Conservation (phyloP, 176 grass and related monocot species). For the Aegilops umbellulata region DNA sequence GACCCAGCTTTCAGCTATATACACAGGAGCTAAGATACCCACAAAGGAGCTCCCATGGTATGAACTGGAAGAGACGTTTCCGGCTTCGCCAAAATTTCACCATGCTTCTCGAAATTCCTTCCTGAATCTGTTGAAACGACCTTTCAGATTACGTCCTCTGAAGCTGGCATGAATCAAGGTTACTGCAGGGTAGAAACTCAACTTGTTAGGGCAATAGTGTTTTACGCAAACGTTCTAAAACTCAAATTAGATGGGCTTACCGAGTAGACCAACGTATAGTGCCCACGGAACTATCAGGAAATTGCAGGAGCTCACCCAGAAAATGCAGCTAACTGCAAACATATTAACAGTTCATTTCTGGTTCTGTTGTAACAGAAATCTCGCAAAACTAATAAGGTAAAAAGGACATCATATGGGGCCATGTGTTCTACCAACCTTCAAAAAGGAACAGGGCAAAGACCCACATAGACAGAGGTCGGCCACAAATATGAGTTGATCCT, state of each 20-base stretch:
- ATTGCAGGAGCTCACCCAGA: constrained; percentile 68
- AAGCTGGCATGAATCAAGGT: constrained; percentile 76
- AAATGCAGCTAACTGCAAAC: constrained; percentile 61
- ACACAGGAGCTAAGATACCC: background rate
- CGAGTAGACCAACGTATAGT: constrained; percentile 56
- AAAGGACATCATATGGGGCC: background rate
- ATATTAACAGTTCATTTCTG: background rate
- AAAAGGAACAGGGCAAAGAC: constrained; percentile 49
- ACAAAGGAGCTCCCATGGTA: background rate
- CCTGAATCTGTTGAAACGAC: constrained; percentile 67
- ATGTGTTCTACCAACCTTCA: constrained; percentile 40
- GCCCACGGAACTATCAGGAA: constrained; percentile 70
- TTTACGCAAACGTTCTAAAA: constrained; percentile 1
- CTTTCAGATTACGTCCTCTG: constrained; percentile 75
- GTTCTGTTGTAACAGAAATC: background rate
- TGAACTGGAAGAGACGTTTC: constrained; percentile 1
- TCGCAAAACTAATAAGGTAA: background rate
- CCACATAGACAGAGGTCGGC: constrained; percentile 38
- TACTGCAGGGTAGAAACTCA: constrained; percentile 41
- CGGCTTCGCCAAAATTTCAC: constrained; percentile 70
- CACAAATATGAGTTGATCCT: constrained; percentile 58
- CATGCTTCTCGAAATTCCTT: constrained; percentile 74
- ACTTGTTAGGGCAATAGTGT: background rate
- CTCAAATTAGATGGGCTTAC: constrained; percentile 27
- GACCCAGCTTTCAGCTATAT: too few relatives aligned